Evolutionary conservation across 352 stramenopile genomes (phyloP), one percentile per base, ranked within the genome.

Genomic region (Pythium phragmitis): DNA sequence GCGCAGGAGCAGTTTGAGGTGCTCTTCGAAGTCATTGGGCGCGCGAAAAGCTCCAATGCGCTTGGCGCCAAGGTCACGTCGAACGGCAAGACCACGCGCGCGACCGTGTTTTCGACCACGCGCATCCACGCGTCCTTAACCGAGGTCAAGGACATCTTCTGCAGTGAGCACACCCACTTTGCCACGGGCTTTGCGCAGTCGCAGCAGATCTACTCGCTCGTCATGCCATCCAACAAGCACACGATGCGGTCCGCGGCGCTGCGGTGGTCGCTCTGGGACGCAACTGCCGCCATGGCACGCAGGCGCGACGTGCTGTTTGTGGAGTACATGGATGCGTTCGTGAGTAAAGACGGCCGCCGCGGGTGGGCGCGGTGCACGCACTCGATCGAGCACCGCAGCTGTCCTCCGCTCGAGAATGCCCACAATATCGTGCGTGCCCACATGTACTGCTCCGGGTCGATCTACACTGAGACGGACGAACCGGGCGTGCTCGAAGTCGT

Each of bases 201-300:
- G 28, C 77, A 87, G 55, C 72, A 72, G 55, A 75, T 89, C 57
- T 83, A 87, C 65, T 70, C 73, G 52, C 75, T 87, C 33, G 14
- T 87, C 42, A 65, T 69, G 56, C 73, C 78, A 7, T 76, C 74
- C 23, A 55, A 52, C 2, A 76, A 78, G 23, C 75, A 86, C 42
- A 76, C 80, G 51, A 80, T 72, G 55, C 78, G 75, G n/a, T 79
- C 78, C 3, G 84, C 76, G 23, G 76, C 74, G 1, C 52, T 89
- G 67, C 78, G 76, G 36, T 89, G 78, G 80, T 87, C 80, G 60
- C 75, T 89, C 42, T 87, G 78, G 77, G 68, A 87, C 60, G 79
- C 75, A 42, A 76, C 80, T 3, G 81, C 78, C 16, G 81, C 79
- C 66, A 73, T 89, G 65, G 76, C 82, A 19, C 76, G 80, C 11